phyloP scores from a whole-genome alignment of 2,329 filamentous ascomycete genomes.

The Trichophyton benhamiae region DNA sequence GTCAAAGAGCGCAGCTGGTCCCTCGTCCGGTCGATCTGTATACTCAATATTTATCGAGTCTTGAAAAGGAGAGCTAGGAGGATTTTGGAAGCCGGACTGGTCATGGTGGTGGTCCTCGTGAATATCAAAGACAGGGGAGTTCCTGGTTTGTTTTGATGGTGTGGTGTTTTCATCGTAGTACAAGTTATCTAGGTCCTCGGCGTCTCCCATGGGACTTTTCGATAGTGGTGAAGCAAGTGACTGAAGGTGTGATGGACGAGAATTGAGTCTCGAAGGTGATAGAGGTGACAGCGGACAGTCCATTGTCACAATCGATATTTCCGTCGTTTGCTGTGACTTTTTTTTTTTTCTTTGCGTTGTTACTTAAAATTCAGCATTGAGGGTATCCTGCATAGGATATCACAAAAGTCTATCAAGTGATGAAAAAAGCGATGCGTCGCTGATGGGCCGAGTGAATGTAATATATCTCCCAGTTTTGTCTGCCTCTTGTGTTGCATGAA shows the following conservation, averaged over 20 bases:
- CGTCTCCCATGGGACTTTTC: neutral
- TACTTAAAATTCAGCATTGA: neutral
- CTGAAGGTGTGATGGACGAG: neutral
- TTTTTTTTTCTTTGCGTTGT: neutral
- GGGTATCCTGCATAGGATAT: neutral
- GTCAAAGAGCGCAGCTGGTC: conserved; percentile 8
- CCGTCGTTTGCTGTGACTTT: neutral
- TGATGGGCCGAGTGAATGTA: neutral
- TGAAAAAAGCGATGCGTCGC: neutral
- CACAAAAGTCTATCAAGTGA: neutral
- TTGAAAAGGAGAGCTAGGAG: conserved; percentile 30
- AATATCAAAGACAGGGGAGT: conserved; percentile 4
- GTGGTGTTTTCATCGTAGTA: neutral
- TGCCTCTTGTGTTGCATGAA: neutral
- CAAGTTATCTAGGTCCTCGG: neutral
- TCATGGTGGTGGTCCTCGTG: conserved; percentile 17
- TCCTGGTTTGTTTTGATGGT: neutral
- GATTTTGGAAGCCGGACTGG: conserved; percentile 2
- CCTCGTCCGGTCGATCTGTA: conserved; percentile 15
- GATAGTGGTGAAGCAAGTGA: neutral
- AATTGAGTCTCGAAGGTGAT: conserved; percentile 1
- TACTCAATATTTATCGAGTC: conserved; percentile 18
- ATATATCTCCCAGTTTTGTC: neutral
- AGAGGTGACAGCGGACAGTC: conserved; percentile 2
- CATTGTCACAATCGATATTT: neutral